Evolutionary conservation across 306 rosid genomes (phyloP).

Genomic region (Nissolia schottii): DNA sequence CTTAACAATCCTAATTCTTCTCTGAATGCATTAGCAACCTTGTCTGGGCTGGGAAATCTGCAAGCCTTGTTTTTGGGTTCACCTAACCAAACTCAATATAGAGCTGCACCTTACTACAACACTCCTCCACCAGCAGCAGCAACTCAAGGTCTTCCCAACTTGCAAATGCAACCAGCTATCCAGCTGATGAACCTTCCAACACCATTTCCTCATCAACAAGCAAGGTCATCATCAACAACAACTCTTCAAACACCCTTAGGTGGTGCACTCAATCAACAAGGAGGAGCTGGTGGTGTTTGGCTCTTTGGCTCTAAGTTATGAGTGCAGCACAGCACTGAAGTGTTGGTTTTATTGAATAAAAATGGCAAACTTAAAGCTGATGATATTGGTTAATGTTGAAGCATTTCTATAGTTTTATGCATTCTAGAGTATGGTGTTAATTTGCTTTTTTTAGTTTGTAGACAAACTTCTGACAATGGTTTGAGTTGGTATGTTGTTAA

Average conservation of each 20-base stretch:
- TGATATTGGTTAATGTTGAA: too few species aligned
- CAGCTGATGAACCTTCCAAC: not conserved
- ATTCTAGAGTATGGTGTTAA: not conserved
- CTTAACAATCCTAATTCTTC: too few species aligned
- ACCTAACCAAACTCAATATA: not conserved
- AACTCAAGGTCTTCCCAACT: not conserved
- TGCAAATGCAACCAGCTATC: not conserved
- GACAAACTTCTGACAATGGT: not conserved
- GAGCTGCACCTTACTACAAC: not conserved
- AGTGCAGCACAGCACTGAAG: not conserved
- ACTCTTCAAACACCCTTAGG: not conserved
- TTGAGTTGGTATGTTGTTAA: not conserved
- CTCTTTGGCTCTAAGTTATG: slow-evolving; percentile 5
- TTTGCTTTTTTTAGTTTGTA: not conserved
- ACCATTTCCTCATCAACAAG: not conserved
- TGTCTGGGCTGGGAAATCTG: not conserved
- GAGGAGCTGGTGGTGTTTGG: not conserved
- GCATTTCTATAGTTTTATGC: not conserved
- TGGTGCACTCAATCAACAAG: not conserved
- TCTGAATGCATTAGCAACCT: not conserved
- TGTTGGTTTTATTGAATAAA: too few species aligned
- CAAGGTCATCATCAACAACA: not conserved
- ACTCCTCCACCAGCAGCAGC: not conserved
- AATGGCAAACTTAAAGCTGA: too few species aligned
- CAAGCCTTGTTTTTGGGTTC: slow-evolving; percentile 2